Conservation (phyloP, 345 rosid species). For the Murraya paniculata region DNA sequence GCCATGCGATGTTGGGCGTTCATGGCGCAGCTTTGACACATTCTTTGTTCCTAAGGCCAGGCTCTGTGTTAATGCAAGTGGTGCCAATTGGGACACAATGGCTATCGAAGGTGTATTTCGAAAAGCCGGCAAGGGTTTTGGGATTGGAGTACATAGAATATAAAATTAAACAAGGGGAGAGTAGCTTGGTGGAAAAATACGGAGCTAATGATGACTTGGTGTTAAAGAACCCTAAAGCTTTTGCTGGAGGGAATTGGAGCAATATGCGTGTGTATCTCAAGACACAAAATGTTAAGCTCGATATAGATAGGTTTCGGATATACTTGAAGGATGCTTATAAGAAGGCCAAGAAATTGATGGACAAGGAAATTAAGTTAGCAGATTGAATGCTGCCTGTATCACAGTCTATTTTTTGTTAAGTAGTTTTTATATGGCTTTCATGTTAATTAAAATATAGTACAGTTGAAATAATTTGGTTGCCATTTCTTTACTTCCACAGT, state of each 20-base stretch:
- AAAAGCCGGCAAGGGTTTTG: slow-evolving; percentile 25
- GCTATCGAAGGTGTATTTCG: slow-evolving; percentile 23
- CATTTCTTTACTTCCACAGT: too few relatives aligned
- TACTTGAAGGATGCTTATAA: slow-evolving; percentile 10
- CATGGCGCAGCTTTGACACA: slow-evolving; percentile 45
- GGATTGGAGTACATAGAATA: slow-evolving; percentile 35
- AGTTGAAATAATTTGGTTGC: too few relatives aligned
- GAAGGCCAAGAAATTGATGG: slow-evolving; percentile 25
- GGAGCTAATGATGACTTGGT: slow-evolving; percentile 3
- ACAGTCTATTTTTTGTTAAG: not conserved
- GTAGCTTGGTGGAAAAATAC: slow-evolving; percentile 31
- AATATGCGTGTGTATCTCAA: slow-evolving; percentile 25
- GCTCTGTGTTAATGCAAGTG: slow-evolving; percentile 30
- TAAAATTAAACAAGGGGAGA: slow-evolving; percentile 25
- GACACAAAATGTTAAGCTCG: slow-evolving; percentile 29
- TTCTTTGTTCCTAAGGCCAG: slow-evolving; percentile 22
- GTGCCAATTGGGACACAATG: slow-evolving; percentile 33
- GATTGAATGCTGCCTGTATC: not conserved
- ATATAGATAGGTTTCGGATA: slow-evolving; percentile 8
- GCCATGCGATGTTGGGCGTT: slow-evolving; percentile 41
- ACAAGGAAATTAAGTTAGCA: slow-evolving; percentile 5
- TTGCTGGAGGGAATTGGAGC: slow-evolving; percentile 3
- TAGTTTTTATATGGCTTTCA: too few relatives aligned
- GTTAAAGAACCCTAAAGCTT: slow-evolving; percentile 25
- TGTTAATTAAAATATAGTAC: too few relatives aligned